Percentiles rank a stretch among this genome's conserved stretches.
Conservation (phyloP, 768 basidiomycete species). For the Hericium alpestre region DNA sequence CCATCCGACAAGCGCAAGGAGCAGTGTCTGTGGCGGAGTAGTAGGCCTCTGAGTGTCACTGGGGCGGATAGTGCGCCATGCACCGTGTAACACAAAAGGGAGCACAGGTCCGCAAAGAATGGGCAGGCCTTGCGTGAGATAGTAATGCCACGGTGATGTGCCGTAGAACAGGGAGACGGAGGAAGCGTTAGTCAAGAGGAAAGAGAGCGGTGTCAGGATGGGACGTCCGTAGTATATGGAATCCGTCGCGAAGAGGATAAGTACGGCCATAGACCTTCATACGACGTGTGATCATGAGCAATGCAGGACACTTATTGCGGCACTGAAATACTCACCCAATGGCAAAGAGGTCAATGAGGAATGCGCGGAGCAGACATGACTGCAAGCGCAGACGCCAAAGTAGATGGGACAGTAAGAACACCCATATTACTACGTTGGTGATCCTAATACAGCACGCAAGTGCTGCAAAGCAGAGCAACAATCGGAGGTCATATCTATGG, state of each 20-base stretch:
- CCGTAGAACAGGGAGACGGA: conserved; percentile 91
- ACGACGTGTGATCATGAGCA: background rate
- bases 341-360: conserved; percentile 29
- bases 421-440: conserved; percentile 83
- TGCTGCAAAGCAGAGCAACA: conserved; percentile 50
- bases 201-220: conserved; percentile 73
- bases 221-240: conserved; percentile 55
- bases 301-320: no score
- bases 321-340: conserved; percentile 31
- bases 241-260: conserved; percentile 36
- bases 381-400: conserved; percentile 42
- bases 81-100: conserved; percentile 62
- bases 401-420: conserved; percentile 51
- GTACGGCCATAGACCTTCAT: conserved; percentile 5
- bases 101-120: conserved; percentile 64
- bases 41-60: background rate
- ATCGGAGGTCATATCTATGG: no score
- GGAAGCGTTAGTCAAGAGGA: conserved; percentile 74
- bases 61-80: conserved; percentile 25
- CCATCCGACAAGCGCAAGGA: conserved; percentile 49
- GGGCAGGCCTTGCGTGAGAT: conserved; percentile 76
- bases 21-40: conserved; percentile 23
- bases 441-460: conserved; percentile 77
- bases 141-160: conserved; percentile 77
- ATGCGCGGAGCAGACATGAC: conserved; percentile 17